These are phyloP conservation scores for Tephrocybe rancida DNA, from an alignment of 768 basidiomycete species.

Conservation along the genomic window DNA sequence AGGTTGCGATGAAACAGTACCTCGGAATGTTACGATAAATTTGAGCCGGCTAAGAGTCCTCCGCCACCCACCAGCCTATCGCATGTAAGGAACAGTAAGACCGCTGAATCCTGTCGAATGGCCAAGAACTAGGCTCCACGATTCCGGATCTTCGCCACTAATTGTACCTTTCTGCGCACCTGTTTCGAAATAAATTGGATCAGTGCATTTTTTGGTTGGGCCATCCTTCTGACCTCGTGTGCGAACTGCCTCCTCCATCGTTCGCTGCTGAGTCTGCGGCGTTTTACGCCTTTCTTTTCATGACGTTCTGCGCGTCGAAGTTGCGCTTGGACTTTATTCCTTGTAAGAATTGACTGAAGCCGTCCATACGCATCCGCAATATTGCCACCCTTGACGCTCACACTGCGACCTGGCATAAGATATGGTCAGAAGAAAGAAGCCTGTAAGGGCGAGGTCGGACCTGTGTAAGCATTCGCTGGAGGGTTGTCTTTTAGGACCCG, in stretches of 20 bases:
- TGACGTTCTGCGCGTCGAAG: conserved; percentile 59
- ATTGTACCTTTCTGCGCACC: conserved; percentile 83
- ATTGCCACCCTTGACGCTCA: conserved; percentile 44
- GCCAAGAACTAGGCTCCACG: conserved; percentile 67
- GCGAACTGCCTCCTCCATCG: conserved; percentile 83
- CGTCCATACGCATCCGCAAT: conserved; percentile 49
- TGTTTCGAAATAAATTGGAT: conserved; percentile 29
- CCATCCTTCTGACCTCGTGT: conserved; percentile 57
- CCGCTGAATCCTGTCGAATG: neutral
- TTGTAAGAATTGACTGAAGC: conserved; percentile 51
- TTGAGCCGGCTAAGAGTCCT: neutral
- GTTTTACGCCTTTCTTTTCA: conserved; percentile 83
- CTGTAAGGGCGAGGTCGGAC: conserved; percentile 21
- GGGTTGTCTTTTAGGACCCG: conserved; percentile 20
- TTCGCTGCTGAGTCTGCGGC: conserved; percentile 71
- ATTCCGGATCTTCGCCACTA: conserved; percentile 77
- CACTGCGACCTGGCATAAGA: conserved; percentile 57
- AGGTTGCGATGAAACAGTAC: neutral
- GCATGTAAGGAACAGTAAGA: neutral
- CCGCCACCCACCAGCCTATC: neutral
- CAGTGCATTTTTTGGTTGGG: conserved; percentile 8
- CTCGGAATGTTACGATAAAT: neutral
- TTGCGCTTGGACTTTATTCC: conserved; percentile 58
- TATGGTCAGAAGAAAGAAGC: neutral
- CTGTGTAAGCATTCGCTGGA: conserved; percentile 58